Conservation (phyloP, 805 yeast species). For the Metschnikowia lachancei region DNA sequence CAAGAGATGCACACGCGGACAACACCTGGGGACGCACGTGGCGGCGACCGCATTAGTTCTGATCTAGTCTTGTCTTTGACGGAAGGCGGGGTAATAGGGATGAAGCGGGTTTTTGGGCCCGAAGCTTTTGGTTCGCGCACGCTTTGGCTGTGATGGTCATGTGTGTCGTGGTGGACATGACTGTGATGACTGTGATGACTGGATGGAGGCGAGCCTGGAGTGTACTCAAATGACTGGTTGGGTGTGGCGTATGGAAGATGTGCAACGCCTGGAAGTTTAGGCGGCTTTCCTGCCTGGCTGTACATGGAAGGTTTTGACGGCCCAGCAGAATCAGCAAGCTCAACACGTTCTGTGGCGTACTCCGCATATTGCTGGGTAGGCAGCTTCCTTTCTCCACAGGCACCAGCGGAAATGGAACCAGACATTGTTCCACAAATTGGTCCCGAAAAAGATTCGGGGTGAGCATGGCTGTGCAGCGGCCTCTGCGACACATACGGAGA, state of each 20-base stretch:
- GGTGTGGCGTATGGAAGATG: neutral
- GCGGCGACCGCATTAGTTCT: constrained; percentile 36
- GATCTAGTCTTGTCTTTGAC: constrained; percentile 29
- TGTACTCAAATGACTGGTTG: constrained; percentile 2
- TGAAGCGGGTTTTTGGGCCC: constrained; percentile 22
- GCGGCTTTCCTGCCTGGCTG: neutral
- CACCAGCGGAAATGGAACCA: no score
- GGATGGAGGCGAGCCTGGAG: neutral
- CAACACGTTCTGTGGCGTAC: neutral
- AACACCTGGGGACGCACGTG: constrained; percentile 24
- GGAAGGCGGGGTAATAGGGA: constrained; percentile 44
- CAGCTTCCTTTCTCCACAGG: no score
- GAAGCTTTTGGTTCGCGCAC: neutral
- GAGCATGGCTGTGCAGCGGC: neutral
- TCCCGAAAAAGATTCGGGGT: no score
- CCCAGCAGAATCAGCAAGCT: no score
- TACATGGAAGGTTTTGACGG: neutral
- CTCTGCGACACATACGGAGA: no score
- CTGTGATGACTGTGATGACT: neutral
- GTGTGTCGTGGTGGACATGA: no score
- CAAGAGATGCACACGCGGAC: constrained; percentile 82
- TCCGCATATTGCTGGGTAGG: no score
- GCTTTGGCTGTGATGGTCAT: no score
- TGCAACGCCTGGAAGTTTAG: neutral
- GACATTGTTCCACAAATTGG: no score